Percentiles rank a stretch among this genome's conserved stretches.
phyloP scores from a whole-genome alignment of 495 filamentous ascomycete genomes.

The Amphirosellinia nigrospora region DNA sequence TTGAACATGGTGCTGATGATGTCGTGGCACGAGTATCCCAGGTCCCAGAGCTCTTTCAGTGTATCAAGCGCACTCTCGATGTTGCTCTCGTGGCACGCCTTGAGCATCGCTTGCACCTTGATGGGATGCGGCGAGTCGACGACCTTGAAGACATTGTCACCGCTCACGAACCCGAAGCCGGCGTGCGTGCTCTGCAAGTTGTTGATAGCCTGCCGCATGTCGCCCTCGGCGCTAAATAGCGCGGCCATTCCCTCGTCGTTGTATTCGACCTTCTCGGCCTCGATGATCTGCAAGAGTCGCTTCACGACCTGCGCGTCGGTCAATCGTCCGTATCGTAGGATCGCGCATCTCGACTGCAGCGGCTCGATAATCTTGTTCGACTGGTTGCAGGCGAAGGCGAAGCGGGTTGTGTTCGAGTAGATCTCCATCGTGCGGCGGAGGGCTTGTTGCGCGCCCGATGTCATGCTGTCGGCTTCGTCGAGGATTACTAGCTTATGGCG shows the following conservation, averaged over 20 bases:
- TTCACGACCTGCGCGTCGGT: constrained; percentile 93
- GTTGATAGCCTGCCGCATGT: constrained; percentile 99
- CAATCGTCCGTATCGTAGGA: constrained; percentile 90
- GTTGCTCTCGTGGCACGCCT: constrained; percentile 91
- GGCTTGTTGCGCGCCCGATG: constrained; percentile 92
- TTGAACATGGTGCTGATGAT: constrained; percentile 99
- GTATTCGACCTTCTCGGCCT: constrained; percentile 84
- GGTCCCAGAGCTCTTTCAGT: constrained; percentile 88
- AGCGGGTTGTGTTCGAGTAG: constrained; percentile 93
- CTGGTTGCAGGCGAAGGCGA: constrained; percentile 98
- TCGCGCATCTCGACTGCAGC: constrained; percentile 93
- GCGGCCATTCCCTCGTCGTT: constrained; percentile 95
- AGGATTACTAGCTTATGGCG: constrained; percentile 97
- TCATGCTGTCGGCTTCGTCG: constrained; percentile 99
- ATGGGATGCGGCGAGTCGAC: constrained; percentile 97
- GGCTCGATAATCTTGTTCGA: constrained; percentile 99
- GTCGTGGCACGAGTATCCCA: constrained; percentile 95
- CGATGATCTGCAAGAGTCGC: constrained; percentile 87
- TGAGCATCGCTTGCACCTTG: constrained; percentile 98
- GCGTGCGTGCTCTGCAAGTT: constrained; percentile 94
- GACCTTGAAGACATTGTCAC: constrained; percentile 98
- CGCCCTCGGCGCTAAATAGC: constrained; percentile 94
- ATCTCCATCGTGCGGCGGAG: constrained; percentile 98
- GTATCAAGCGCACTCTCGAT: constrained; percentile 85
- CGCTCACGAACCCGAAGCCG: constrained; percentile 96